Evolutionary conservation across 352 stramenopile genomes (phyloP).

Genomic region (Thraustochytrium striatum): DNA sequence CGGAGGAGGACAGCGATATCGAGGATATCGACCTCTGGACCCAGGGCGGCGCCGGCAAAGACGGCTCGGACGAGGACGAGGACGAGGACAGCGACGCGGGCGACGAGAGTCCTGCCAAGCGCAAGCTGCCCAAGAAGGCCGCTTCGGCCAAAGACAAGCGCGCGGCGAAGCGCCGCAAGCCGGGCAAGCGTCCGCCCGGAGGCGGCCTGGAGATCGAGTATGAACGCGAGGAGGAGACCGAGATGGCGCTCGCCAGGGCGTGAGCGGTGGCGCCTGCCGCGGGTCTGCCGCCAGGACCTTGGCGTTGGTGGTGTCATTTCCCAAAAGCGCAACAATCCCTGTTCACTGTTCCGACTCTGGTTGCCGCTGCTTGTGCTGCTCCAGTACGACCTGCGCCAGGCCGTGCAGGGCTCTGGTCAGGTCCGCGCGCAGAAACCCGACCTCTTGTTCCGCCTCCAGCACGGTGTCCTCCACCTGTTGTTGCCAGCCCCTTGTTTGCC

Average conservation of each 20-base stretch:
- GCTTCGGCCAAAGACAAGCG: neutral
- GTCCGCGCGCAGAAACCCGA: neutral
- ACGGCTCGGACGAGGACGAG: neutral
- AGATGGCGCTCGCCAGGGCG: neutral
- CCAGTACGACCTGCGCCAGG: neutral
- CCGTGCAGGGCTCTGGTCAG: neutral
- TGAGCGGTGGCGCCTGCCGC: neutral
- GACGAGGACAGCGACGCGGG: constrained; percentile 28
- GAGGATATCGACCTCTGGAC: constrained; percentile 32
- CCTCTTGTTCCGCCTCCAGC: neutral
- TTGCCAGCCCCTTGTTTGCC: neutral
- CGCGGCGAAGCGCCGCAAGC: neutral
- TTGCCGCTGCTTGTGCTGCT: neutral
- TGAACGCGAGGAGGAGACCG: constrained; percentile 35
- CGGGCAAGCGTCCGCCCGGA: neutral
- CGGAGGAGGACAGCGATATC: constrained; percentile 20
- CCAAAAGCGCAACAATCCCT: neutral
- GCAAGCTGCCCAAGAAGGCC: neutral
- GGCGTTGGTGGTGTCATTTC: neutral
- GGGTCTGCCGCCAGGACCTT: neutral
- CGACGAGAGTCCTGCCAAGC: neutral
- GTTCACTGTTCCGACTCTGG: neutral
- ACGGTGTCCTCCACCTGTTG: neutral
- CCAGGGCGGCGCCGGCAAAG: neutral
- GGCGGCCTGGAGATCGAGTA: constrained; percentile 25